Conservation (phyloP, 1,284 basidiomycete species). For the Puccinia sorghi region DNA sequence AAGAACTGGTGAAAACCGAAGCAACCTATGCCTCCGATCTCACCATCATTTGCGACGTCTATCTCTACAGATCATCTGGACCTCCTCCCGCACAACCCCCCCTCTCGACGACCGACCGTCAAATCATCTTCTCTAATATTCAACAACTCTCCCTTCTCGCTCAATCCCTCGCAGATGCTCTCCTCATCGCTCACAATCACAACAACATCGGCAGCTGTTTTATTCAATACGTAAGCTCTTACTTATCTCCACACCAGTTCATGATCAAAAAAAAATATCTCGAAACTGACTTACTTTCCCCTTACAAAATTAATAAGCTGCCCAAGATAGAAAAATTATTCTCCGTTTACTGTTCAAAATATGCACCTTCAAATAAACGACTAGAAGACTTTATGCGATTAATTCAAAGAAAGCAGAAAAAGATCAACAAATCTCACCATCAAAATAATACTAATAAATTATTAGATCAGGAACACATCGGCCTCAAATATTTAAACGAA, state of each 20-base stretch:
- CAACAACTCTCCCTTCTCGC: constrained; percentile 8
- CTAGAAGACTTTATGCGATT: constrained; percentile 14
- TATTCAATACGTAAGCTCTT: constrained; percentile 25
- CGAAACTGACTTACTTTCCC: not conserved
- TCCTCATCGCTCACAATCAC: not conserved
- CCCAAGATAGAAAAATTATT: constrained; percentile 20
- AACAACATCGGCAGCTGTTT: constrained; percentile 26
- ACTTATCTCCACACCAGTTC: not conserved
- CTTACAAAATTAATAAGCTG: too few relatives aligned
- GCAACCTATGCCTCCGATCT: constrained; percentile 26
- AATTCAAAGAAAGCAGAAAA: constrained; percentile 23
- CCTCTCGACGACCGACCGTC: constrained; percentile 4
- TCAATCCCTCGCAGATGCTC: not conserved
- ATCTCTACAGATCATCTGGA: constrained; percentile 13
- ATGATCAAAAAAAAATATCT: not conserved
- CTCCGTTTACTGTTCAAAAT: constrained; percentile 35
- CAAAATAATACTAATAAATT: not conserved
- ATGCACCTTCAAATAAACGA: constrained; percentile 16
- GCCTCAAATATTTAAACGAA: constrained; percentile 9
- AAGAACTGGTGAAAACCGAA: constrained; percentile 36
- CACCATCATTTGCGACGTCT: constrained; percentile 28
- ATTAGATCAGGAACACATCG: not conserved
- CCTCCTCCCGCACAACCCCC: not conserved
- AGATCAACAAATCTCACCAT: constrained; percentile 3
- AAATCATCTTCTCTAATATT: constrained; percentile 34